Evolutionary conservation across 2,329 filamentous ascomycete genomes (phyloP).

Genomic region (Diaporthe caulivora): DNA sequence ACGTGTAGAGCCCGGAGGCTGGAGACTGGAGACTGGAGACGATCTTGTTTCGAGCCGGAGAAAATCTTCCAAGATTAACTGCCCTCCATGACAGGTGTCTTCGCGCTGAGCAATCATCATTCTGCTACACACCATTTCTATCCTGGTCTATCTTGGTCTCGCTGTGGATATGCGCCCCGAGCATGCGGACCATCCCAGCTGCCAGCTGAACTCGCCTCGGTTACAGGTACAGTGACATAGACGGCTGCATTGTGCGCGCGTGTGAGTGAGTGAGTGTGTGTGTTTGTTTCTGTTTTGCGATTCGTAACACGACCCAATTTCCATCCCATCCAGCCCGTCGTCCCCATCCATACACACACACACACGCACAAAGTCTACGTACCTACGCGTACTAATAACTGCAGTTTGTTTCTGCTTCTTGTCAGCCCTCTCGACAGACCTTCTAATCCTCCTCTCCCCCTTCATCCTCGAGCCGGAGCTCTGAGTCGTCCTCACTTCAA

Average conservation of each 20-base stretch:
- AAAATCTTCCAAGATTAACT: constrained; percentile 20
- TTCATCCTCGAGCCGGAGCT: constrained; percentile 16
- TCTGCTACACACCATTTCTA: constrained; percentile 23
- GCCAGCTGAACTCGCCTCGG: constrained; percentile 23
- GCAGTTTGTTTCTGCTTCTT: constrained; percentile 1
- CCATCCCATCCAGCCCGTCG: not conserved
- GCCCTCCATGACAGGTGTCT: constrained; percentile 4
- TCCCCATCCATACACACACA: not conserved
- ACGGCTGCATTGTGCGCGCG: no score
- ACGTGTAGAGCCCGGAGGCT: not conserved
- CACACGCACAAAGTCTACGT: no score
- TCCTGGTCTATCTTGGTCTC: constrained; percentile 23
- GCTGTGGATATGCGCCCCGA: constrained; percentile 30
- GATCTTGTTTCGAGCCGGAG: constrained; percentile 24
- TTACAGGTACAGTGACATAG: constrained; percentile 22
- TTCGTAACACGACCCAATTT: constrained; percentile 20
- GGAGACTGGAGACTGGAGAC: constrained; percentile 3
- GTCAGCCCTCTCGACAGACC: no score
- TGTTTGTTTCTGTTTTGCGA: constrained; percentile 18
- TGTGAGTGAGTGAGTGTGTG: no score
- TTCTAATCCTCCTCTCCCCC: not conserved
- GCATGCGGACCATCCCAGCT: constrained; percentile 20
- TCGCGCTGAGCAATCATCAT: not conserved
- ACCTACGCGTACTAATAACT: no score
- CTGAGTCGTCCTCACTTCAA: not conserved